phyloP scores from a whole-genome alignment of 495 filamentous ascomycete genomes.

The Talaromyces adpressus region DNA sequence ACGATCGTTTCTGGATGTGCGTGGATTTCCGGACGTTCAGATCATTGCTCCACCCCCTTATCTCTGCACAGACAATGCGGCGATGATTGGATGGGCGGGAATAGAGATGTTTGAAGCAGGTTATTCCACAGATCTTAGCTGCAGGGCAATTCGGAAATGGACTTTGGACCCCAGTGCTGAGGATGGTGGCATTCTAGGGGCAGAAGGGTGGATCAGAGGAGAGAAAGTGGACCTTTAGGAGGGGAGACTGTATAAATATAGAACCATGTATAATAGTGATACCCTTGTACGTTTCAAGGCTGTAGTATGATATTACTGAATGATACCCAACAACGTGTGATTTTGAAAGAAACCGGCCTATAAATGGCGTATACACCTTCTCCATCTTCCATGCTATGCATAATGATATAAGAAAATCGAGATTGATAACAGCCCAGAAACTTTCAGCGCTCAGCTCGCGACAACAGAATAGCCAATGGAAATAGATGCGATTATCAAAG shows the following conservation, averaged over 20 bases:
- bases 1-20: constrained; percentile 50
- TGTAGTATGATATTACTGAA: neutral
- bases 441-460: neutral
- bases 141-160: constrained; percentile 66
- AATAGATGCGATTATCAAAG: neutral
- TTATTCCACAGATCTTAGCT: constrained; percentile 53
- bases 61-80: constrained; percentile 90
- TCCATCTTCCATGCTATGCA: constrained; percentile 1
- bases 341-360: neutral
- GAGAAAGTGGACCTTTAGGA: neutral
- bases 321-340: neutral
- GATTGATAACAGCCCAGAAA: neutral
- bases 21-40: constrained; percentile 54
- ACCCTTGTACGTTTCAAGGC: constrained; percentile 4
- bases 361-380: neutral
- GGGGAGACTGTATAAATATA: neutral
- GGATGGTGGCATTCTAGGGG: constrained; percentile 45
- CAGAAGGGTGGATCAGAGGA: constrained; percentile 27
- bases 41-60: constrained; percentile 65
- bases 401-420: neutral
- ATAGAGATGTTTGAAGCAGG: constrained; percentile 87
- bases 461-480: neutral
- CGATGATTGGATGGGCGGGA: constrained; percentile 97
- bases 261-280: constrained; percentile 18
- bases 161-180: constrained; percentile 55